phyloP scores from a whole-genome alignment of 2,329 filamentous ascomycete species.

The Cordyceps pruinosa region DNA sequence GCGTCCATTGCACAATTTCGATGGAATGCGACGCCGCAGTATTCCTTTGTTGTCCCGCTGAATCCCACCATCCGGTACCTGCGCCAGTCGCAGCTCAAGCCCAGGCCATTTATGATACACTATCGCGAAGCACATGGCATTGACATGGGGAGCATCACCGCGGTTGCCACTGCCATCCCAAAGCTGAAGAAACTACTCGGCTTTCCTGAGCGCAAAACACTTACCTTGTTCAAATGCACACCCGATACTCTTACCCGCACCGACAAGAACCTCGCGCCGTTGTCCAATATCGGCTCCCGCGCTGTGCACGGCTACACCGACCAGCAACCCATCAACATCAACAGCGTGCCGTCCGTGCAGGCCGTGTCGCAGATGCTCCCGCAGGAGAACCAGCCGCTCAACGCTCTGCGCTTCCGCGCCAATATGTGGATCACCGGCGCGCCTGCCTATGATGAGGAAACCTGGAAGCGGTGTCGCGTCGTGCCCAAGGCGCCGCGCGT shows the following conservation, averaged over 20 bases:
- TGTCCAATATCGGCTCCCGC: conserved; percentile 16
- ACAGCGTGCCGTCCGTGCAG: conserved; percentile 17
- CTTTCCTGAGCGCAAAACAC: conserved; percentile 4
- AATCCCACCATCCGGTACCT: background rate
- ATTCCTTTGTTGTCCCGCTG: conserved; percentile 1
- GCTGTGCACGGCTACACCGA: conserved; percentile 18
- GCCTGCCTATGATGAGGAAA: conserved; percentile 15
- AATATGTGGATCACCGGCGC: conserved; percentile 17
- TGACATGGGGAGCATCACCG: conserved; percentile 13
- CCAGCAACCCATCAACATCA: conserved; percentile 18
- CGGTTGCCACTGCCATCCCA: conserved; percentile 13
- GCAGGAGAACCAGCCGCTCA: conserved; percentile 13
- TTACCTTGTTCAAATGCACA: conserved; percentile 15
- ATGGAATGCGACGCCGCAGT: background rate
- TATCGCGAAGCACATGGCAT: conserved; percentile 14
- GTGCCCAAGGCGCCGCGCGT: background rate
- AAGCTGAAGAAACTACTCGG: conserved; percentile 16
- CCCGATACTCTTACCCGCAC: conserved; percentile 14
- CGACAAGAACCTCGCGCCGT: conserved; percentile 16
- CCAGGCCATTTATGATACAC: conserved; percentile 16
- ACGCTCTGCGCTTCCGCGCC: conserved; percentile 18
- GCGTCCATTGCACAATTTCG: background rate
- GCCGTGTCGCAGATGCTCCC: conserved; percentile 15
- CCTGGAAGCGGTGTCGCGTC: conserved; percentile 16
- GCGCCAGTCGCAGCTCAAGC: background rate